Conservation (phyloP, 2,329 filamentous ascomycete genomes). For the Ophiognomonia clavigignenti-juglandacearum region DNA sequence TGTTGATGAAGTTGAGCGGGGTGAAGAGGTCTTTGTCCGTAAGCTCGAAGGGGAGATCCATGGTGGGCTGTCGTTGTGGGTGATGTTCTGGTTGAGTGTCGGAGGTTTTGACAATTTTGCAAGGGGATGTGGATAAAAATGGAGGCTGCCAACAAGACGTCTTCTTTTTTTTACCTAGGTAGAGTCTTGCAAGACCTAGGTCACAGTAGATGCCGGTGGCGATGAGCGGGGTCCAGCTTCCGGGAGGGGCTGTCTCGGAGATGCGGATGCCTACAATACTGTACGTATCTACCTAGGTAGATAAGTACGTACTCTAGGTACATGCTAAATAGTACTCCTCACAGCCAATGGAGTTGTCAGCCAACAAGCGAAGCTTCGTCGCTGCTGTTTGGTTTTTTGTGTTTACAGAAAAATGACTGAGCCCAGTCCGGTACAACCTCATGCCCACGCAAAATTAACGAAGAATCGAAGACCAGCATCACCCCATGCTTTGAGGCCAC, state of each 20-base stretch:
- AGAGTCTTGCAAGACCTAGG: neutral
- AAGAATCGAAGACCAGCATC: no score
- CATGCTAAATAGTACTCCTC: no score
- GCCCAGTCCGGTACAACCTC: no score
- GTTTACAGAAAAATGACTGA: no score
- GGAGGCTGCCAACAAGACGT: neutral
- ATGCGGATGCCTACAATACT: no score
- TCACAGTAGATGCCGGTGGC: neutral
- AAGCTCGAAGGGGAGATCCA: constrained; percentile 35
- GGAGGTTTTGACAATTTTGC: neutral
- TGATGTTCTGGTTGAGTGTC: neutral
- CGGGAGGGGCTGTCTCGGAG: neutral
- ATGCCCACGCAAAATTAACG: no score
- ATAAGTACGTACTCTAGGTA: no score
- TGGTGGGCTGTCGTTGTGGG: neutral
- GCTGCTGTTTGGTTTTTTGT: no score
- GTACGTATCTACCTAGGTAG: no score
- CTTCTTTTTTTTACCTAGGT: neutral
- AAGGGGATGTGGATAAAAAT: neutral
- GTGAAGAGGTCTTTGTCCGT: constrained; percentile 42
- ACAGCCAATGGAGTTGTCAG: no score
- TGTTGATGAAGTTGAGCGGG: constrained; percentile 45
- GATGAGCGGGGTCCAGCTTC: neutral
- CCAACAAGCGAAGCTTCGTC: no score
- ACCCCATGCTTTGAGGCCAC: no score